Percentiles rank a stretch among this genome's conserved stretches.
These are phyloP conservation scores for Mikania micrantha DNA, from an alignment of 129 eudicot species.

Conservation along the genomic window DNA sequence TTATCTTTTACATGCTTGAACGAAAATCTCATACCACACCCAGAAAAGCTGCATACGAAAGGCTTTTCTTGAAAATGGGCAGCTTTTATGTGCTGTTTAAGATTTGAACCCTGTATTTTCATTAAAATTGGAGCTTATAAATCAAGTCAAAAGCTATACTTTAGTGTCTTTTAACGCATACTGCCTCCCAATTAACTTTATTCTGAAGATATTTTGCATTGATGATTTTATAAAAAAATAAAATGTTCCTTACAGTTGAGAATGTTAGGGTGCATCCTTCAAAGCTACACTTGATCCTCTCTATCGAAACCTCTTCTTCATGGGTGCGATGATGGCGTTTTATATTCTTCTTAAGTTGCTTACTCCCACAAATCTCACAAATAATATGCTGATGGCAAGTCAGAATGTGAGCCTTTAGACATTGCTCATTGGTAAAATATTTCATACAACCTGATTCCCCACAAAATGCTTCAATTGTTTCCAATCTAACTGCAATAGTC, in stretches of 20 bases:
- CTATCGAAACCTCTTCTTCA: constrained; percentile 29
- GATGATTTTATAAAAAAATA: not conserved
- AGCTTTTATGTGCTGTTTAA: constrained; percentile 64
- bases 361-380: constrained; percentile 75
- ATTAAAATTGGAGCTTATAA: not conserved
- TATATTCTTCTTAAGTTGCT: constrained; percentile 76
- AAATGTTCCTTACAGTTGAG: constrained; percentile 51
- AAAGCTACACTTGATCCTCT: constrained; percentile 45
- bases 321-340: constrained; percentile 72
- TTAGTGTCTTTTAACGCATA: not conserved
- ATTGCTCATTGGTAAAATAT: constrained; percentile 52
- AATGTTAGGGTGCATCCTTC: constrained; percentile 58
- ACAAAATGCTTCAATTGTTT: constrained; percentile 61
- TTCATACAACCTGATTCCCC: constrained; percentile 74
- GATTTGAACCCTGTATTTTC: constrained; percentile 61
- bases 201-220: not conserved
- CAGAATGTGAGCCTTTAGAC: constrained; percentile 55
- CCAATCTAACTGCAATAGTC: constrained; percentile 50
- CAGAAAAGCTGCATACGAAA: constrained; percentile 54
- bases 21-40: constrained; percentile 69
- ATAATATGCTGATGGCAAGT: constrained; percentile 56
- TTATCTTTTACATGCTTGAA: constrained; percentile 86
- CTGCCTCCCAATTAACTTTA: not conserved
- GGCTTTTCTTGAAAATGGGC: constrained; percentile 59
- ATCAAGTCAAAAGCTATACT: not conserved